Evolutionary conservation across 257 asterid genomes (phyloP).

Genomic region (Misopates orontium): DNA sequence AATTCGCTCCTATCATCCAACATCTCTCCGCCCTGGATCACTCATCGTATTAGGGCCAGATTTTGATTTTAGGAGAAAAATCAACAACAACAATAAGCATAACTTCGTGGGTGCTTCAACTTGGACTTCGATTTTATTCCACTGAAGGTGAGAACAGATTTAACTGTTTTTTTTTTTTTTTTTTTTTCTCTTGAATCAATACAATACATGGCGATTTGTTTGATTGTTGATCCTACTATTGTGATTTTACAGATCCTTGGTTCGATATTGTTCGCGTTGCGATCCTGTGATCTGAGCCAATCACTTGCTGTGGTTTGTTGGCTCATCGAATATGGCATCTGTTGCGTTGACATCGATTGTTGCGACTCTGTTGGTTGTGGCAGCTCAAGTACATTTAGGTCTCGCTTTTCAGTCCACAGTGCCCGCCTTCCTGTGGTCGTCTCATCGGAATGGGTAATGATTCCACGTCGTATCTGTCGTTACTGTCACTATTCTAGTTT

Average conservation of each 20-base stretch:
- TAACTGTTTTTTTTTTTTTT: neutral
- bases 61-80: neutral
- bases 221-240: conserved; percentile 11
- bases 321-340: conserved; percentile 30
- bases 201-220: neutral
- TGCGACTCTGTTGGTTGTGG: conserved; percentile 41
- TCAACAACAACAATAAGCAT: neutral
- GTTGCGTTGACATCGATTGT: conserved; percentile 33
- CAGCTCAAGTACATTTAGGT: conserved; percentile 39
- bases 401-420: conserved; percentile 32
- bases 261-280: conserved; percentile 17
- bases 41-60: neutral
- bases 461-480: conserved; percentile 14
- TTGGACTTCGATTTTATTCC: conserved; percentile 11
- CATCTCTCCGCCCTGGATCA: neutral
- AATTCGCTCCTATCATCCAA: neutral
- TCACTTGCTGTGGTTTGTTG: conserved; percentile 14
- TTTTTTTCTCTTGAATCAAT: neutral
- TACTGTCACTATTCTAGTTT: neutral
- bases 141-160: conserved; percentile 28
- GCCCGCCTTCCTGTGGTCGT: conserved; percentile 69
- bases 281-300: conserved; percentile 12
- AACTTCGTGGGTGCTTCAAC: conserved; percentile 25
- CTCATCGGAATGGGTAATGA: conserved; percentile 54
- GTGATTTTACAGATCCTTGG: conserved; percentile 18